These are phyloP conservation scores for Debaryomyces fabryi DNA, from an alignment of 1,139 yeast species.

Conservation along the genomic window DNA sequence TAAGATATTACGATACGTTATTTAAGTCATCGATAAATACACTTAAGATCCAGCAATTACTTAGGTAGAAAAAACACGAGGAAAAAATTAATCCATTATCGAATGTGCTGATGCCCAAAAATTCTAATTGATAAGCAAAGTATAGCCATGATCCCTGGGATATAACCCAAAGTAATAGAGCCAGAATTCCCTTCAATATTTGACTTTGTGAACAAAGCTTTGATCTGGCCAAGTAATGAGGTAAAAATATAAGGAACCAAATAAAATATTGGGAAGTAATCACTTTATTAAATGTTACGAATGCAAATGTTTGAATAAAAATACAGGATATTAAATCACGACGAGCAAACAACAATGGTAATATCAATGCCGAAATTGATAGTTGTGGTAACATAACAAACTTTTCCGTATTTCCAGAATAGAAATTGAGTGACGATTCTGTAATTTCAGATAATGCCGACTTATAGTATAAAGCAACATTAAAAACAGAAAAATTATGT, in stretches of 20 bases:
- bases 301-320: slow-evolving; percentile 87
- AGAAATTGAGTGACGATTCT: slow-evolving; percentile 1
- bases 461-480: slow-evolving; percentile 69
- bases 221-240: slow-evolving; percentile 62
- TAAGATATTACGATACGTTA: background rate
- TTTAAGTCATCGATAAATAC: slow-evolving; percentile 51
- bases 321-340: slow-evolving; percentile 61
- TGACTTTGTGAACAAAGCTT: slow-evolving; percentile 25
- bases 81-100: slow-evolving; percentile 62
- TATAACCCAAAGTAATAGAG: slow-evolving; percentile 60
- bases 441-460: slow-evolving; percentile 37
- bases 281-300: slow-evolving; percentile 90
- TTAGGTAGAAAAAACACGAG: slow-evolving; percentile 65
- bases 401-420: slow-evolving; percentile 33
- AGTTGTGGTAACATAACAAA: slow-evolving; percentile 86
- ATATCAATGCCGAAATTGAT: slow-evolving; percentile 53
- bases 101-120: slow-evolving; percentile 70
- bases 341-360: slow-evolving; percentile 63
- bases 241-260: slow-evolving; percentile 87
- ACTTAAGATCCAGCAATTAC: slow-evolving; percentile 67
- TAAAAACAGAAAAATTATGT: slow-evolving; percentile 90
- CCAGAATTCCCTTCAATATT: slow-evolving; percentile 34
- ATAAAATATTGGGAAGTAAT: slow-evolving; percentile 93
- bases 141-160: slow-evolving; percentile 81
- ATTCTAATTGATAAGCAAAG: slow-evolving; percentile 80